Conservation (phyloP, 345 rosid species). For the Arabidopsis arenosa region DNA sequence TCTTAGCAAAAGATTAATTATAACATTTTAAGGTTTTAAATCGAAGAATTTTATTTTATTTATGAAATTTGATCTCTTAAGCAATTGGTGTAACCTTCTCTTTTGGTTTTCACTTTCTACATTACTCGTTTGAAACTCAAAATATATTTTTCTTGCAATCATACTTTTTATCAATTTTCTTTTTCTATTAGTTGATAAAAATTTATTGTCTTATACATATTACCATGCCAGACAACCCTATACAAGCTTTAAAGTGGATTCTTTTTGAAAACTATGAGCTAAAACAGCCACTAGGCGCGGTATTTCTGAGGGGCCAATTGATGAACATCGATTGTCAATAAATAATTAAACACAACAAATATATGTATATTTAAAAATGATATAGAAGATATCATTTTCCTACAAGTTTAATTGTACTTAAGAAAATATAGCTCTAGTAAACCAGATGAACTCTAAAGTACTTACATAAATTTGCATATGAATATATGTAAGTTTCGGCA, state of each 20-base stretch:
- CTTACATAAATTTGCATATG: too few relatives aligned
- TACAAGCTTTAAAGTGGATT: constrained; percentile 10
- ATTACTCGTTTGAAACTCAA: not conserved
- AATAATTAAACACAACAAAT: not conserved
- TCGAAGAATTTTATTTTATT: not conserved
- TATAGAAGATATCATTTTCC: too few relatives aligned
- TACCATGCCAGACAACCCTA: not conserved
- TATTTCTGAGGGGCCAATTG: not conserved
- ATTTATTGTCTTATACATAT: not conserved
- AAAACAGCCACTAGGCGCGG: not conserved
- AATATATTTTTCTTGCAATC: too few relatives aligned
- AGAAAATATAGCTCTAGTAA: not conserved
- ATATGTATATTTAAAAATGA: not conserved
- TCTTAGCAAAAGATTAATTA: too few relatives aligned
- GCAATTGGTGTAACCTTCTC: constrained; percentile 3
- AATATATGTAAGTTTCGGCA: too few relatives aligned
- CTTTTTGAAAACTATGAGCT: constrained; percentile 8
- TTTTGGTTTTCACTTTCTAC: not conserved
- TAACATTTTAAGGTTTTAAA: too few relatives aligned
- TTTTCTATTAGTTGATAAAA: not conserved
- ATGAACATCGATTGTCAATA: not conserved
- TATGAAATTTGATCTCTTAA: not conserved
- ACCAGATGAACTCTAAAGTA: not conserved
- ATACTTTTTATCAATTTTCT: not conserved
- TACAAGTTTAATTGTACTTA: too few relatives aligned